Evolutionary conservation across 2,329 filamentous ascomycete genomes (phyloP).

Genomic region (Teratosphaeria viscida): DNA sequence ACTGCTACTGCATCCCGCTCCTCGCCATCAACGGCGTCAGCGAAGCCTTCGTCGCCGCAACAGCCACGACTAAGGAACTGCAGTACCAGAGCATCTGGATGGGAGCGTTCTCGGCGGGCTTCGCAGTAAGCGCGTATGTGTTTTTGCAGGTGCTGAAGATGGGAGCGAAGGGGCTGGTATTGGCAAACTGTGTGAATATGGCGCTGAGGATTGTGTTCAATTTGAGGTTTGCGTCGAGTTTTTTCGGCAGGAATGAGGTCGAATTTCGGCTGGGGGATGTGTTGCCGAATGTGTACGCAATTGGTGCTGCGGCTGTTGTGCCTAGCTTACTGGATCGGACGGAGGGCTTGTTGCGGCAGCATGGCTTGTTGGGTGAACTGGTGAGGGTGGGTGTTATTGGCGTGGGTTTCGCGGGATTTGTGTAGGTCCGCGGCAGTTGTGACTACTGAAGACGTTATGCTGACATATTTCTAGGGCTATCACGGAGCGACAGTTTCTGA

Average conservation of each 20-base stretch:
- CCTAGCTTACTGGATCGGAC: conserved; percentile 27
- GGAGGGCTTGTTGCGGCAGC: conserved; percentile 12
- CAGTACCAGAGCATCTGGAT: conserved; percentile 74
- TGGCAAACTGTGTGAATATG: conserved; percentile 89
- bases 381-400: conserved; percentile 27
- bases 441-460: not conserved
- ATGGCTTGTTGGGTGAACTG: conserved; percentile 34
- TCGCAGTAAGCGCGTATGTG: conserved; percentile 63
- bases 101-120: conserved; percentile 66
- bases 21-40: conserved; percentile 83
- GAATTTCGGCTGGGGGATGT: conserved; percentile 10
- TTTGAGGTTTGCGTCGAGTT: conserved; percentile 56
- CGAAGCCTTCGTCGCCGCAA: conserved; percentile 85
- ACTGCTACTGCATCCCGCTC: conserved; percentile 89
- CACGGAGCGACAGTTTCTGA: conserved; percentile 2
- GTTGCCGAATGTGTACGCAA: conserved; percentile 25
- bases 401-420: conserved; percentile 24
- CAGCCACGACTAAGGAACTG: conserved; percentile 65
- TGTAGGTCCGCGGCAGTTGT: conserved; percentile 22
- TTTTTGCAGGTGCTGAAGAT: conserved; percentile 59
- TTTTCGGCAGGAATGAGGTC: conserved; percentile 42
- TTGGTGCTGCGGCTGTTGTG: conserved; percentile 28
- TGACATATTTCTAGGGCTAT: not conserved
- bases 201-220: conserved; percentile 74
- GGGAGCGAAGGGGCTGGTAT: conserved; percentile 71